phyloP scores from a whole-genome alignment of 208 protist species.

The Acanthamoeba quina region DNA sequence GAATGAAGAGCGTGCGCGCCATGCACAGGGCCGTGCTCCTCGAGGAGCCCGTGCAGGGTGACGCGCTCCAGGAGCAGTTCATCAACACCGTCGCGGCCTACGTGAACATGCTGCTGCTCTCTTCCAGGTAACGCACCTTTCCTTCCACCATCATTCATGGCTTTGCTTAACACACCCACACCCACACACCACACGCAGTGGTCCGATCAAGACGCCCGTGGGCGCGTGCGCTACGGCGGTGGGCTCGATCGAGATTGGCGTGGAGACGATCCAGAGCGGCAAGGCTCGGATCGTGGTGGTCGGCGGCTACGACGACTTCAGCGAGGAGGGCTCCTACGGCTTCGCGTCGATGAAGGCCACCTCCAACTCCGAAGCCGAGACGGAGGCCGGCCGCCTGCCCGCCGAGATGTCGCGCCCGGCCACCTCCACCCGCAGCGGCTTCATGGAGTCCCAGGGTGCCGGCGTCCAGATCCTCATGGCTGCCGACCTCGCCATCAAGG shows the following conservation, averaged over 20 bases:
- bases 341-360: conserved; percentile 90
- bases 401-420: conserved; percentile 89
- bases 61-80: conserved; percentile 89
- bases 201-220: conserved; percentile 92
- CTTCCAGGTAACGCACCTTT: background rate
- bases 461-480: conserved; percentile 89
- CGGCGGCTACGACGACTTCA: conserved; percentile 91
- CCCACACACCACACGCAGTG: conserved; percentile 33
- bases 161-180: too few relatives aligned
- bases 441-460: conserved; percentile 90
- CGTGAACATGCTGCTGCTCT: conserved; percentile 91
- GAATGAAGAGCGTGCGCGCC: conserved; percentile 81
- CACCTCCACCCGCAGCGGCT: conserved; percentile 86
- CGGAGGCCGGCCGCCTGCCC: conserved; percentile 81
- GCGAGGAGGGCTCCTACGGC: conserved; percentile 86
- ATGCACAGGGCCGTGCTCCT: conserved; percentile 87
- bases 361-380: conserved; percentile 83
- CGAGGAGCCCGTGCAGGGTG: conserved; percentile 84
- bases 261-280: conserved; percentile 87
- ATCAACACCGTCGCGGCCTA: conserved; percentile 92
- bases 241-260: conserved; percentile 90
- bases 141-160: too few relatives aligned
- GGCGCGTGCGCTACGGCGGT: conserved; percentile 91
- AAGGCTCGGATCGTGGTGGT: conserved; percentile 85
- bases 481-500: conserved; percentile 86